phyloP scores from a whole-genome alignment of 2,329 filamentous ascomycete genomes.

The Epichloe hybrida region DNA sequence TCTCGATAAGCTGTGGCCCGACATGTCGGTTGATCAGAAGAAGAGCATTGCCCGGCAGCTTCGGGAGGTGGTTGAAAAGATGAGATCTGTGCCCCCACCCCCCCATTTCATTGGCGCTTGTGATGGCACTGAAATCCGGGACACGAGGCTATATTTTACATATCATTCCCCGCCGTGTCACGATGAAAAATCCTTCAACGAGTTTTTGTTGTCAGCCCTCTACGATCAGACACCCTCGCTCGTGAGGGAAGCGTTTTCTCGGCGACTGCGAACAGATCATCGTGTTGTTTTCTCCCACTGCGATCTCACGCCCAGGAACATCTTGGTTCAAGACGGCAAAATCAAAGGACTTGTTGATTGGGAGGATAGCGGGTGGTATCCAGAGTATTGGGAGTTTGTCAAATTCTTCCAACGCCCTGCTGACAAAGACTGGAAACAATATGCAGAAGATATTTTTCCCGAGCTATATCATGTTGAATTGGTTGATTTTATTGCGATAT shows the following conservation, averaged over 20 bases:
- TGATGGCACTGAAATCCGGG: slow-evolving; percentile 14
- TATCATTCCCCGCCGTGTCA: slow-evolving; percentile 11
- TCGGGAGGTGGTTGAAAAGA: slow-evolving; percentile 11
- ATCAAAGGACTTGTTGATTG: slow-evolving; percentile 32
- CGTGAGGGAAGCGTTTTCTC: slow-evolving; percentile 11
- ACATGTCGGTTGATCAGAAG: slow-evolving; percentile 11
- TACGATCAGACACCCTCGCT: slow-evolving; percentile 7
- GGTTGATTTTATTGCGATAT: slow-evolving; percentile 13
- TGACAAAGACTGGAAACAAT: slow-evolving; percentile 11
- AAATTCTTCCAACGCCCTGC: slow-evolving; percentile 17
- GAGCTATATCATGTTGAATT: slow-evolving; percentile 13
- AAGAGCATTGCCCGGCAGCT: slow-evolving; percentile 13
- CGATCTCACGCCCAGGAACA: slow-evolving; percentile 33
- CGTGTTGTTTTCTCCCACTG: slow-evolving; percentile 33
- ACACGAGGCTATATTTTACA: slow-evolving; percentile 11
- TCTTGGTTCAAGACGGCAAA: slow-evolving; percentile 24
- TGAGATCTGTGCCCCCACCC: slow-evolving; percentile 13
- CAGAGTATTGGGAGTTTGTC: slow-evolving; percentile 26
- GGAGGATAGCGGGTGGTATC: slow-evolving; percentile 34
- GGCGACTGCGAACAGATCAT: slow-evolving; percentile 13
- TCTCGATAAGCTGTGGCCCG: slow-evolving; percentile 15
- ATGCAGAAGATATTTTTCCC: slow-evolving; percentile 14
- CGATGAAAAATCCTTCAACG: slow-evolving; percentile 14
- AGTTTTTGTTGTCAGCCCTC: slow-evolving; percentile 11
- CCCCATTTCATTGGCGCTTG: slow-evolving; percentile 12